Base-by-base conservation (phyloP, 2,329 filamentous ascomycete species). In the Lecanicillium sp. region DNA sequence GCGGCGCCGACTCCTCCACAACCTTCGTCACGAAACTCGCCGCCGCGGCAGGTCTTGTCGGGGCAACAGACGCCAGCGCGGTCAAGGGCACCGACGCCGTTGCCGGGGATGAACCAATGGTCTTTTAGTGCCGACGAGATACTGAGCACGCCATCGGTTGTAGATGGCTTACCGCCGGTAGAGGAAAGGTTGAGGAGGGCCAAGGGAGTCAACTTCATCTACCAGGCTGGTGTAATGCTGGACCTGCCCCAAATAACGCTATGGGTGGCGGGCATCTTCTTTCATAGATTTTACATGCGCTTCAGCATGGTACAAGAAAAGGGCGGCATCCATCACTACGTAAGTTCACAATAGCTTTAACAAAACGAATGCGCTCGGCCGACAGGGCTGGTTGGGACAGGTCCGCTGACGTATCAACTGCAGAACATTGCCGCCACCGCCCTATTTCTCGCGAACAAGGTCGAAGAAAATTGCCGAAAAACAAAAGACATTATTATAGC, bases 151-250 rank as follows among this genome's bases (percentile, higher is more conserved):
- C 92, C 92, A 1, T 92, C 86, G 37, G 80, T 94, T 43, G 63
- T 88, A 12, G 85, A 95, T 49, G 90, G 90, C 16, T 76, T 96
- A 56, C 60, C 78, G 8, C 71, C 80, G 4, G 75, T 80, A 20
- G 81, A 92, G 55, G 92, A 96, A 64, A 74, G 86, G 45, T 73
- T 83, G 47, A 73, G 85, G 42, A 78, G 92, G 40, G 83, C 85
- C 44, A 96, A 96, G 59, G 90, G 92, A 33, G 83, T 95, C 55
- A 94, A 95, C 59, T 98, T 98, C 63, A 94, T 98, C 52, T 82
- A 87, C 46, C 89, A 95, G 60, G 87, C 90, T 32, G 92, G 90
- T 47, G 86, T 94, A 48, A 80, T 95, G 67, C 75, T 96, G 37
- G 90, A 94, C 57, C 68, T 96, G 35, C 90, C 90, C 11, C 89